Conservation (phyloP, 176 grass and related monocot genomes). For the Carex scoparia region DNA sequence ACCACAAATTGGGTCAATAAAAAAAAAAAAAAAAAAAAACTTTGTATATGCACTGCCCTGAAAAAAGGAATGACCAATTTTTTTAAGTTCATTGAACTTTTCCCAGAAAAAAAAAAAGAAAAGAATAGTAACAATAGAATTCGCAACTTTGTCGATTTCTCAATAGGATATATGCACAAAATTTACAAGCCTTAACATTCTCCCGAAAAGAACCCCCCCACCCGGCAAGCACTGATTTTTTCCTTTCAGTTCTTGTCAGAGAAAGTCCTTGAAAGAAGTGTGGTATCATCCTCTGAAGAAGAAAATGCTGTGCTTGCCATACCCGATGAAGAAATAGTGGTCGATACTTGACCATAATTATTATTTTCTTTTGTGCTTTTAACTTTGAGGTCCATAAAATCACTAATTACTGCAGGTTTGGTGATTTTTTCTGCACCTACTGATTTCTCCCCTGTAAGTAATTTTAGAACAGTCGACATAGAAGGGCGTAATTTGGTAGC, state of each 20-base stretch:
- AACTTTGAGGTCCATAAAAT: slow-evolving; percentile 50
- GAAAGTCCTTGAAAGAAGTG: background rate
- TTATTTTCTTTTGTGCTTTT: slow-evolving; percentile 13
- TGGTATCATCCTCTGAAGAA: slow-evolving; percentile 21
- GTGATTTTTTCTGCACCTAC: slow-evolving; percentile 45
- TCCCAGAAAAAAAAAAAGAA: background rate
- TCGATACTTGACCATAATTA: slow-evolving; percentile 21
- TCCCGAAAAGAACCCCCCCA: background rate
- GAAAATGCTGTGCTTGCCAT: background rate
- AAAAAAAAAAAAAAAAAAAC: background rate
- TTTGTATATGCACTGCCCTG: background rate
- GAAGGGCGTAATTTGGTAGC: slow-evolving; percentile 57
- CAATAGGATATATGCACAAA: slow-evolving; percentile 5
- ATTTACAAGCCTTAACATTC: background rate
- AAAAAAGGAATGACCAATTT: background rate
- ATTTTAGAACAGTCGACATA: slow-evolving; percentile 46
- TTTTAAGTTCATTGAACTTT: slow-evolving; percentile 6
- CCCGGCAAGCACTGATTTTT: background rate
- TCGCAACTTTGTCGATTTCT: background rate
- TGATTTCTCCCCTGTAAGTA: slow-evolving; percentile 57
- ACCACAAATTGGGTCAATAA: background rate
- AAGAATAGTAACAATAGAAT: slow-evolving; percentile 10
- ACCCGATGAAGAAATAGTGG: slow-evolving; percentile 10
- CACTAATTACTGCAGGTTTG: slow-evolving; percentile 50
- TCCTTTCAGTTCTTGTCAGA: slow-evolving; percentile 4